Evolutionary conservation across 2,329 filamentous ascomycete genomes (phyloP).

Genomic region (Ophiocordyceps camponoti-floridani): DNA sequence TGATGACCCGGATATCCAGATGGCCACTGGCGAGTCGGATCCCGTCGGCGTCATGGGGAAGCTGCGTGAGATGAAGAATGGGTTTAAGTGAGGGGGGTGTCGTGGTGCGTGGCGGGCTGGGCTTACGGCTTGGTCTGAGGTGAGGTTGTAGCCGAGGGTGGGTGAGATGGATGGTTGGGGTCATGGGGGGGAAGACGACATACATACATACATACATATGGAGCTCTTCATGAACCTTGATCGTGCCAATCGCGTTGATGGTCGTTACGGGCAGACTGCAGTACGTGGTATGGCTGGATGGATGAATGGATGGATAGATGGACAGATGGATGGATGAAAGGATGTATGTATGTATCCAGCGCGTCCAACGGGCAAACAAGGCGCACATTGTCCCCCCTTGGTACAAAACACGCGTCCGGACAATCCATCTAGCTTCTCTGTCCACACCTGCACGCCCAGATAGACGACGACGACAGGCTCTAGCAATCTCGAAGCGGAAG

Average conservation of each 20-base stretch:
- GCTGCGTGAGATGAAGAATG: conserved; percentile 83
- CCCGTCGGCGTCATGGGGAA: conserved; percentile 72
- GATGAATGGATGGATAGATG: conserved; percentile 7
- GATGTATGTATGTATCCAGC: conserved; percentile 4
- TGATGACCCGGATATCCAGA: conserved; percentile 68
- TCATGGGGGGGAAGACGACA: neutral
- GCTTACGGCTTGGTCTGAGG: no score
- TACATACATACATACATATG: no score
- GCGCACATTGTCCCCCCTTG: neutral
- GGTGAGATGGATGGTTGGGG: neutral
- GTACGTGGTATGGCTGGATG: neutral
- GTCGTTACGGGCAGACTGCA: neutral
- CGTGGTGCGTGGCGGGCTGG: no score
- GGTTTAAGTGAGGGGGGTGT: conserved; percentile 36
- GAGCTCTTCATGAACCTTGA: no score
- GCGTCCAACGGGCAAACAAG: conserved; percentile 7
- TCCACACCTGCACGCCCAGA: conserved; percentile 49
- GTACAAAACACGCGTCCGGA: conserved; percentile 5
- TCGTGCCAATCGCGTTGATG: no score
- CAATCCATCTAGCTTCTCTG: conserved; percentile 47
- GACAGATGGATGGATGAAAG: neutral
- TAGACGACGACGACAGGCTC: conserved; percentile 40
- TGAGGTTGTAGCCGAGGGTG: neutral
- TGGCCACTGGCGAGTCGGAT: conserved; percentile 63
- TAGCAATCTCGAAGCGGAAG: conserved; percentile 22